Evolutionary conservation across 2,329 filamentous ascomycete species (phyloP).

Genomic region (Beauveria bassiana): DNA sequence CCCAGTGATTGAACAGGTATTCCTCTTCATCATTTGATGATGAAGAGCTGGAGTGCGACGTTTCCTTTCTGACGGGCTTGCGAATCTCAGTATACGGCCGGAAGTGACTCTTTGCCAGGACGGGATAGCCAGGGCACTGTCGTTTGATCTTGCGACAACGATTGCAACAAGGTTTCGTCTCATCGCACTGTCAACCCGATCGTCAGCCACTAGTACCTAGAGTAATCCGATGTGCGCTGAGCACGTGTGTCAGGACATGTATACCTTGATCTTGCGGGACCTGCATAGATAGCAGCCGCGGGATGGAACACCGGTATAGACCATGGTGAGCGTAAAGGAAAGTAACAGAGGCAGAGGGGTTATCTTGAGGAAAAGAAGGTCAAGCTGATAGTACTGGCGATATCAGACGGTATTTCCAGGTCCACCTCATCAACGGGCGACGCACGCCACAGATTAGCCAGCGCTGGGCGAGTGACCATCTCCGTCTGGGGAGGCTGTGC

Average conservation of each 20-base stretch:
- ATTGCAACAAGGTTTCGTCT: background rate
- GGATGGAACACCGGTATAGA: conserved; percentile 1
- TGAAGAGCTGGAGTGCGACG: background rate
- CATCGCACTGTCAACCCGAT: background rate
- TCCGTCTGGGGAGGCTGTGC: too few relatives aligned
- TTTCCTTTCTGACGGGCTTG: background rate
- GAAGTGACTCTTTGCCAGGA: background rate
- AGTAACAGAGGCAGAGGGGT: background rate
- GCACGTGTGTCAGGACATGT: background rate
- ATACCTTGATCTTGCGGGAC: conserved; percentile 4
- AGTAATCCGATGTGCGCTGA: background rate
- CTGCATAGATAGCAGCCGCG: conserved; percentile 5
- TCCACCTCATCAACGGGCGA: too few relatives aligned
- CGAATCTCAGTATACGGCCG: background rate
- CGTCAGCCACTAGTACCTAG: background rate
- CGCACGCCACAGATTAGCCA: too few relatives aligned
- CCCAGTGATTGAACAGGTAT: background rate
- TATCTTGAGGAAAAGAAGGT: background rate
- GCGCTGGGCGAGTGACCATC: too few relatives aligned
- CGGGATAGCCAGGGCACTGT: background rate
- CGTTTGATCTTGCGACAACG: conserved; percentile 3
- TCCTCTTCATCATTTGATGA: background rate
- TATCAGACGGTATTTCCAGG: background rate
- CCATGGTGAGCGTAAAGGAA: background rate
- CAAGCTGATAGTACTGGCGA: background rate